Conservation (phyloP, 257 asterid species). For the Haberlea rhodopensis region DNA sequence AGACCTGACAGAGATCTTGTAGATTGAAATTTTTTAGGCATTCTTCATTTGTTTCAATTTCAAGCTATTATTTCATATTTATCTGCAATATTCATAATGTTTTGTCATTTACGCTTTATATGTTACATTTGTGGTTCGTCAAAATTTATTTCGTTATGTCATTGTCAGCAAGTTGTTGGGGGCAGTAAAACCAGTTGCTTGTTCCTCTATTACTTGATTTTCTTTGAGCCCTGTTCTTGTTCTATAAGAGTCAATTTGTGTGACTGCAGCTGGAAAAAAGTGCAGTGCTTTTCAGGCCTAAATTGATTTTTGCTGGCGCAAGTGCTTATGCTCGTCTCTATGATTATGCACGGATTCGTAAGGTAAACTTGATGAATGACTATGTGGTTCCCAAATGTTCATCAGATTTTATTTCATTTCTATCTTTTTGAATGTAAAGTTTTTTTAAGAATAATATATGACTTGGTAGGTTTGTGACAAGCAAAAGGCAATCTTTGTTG, state of each 20-base stretch:
- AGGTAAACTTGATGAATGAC: constrained; percentile 41
- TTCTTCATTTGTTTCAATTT: neutral
- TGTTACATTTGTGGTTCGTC: too few relatives aligned
- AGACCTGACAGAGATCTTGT: neutral
- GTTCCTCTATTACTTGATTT: too few relatives aligned
- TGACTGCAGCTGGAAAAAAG: constrained; percentile 82
- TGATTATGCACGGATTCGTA: constrained; percentile 87
- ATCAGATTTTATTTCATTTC: neutral
- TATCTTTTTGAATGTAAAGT: constrained; percentile 5
- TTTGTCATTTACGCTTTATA: too few relatives aligned
- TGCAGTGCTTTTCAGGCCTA: constrained; percentile 90
- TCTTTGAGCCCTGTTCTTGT: constrained; percentile 1
- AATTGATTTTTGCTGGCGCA: constrained; percentile 95
- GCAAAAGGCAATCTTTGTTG: constrained; percentile 78
- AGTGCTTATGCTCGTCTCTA: constrained; percentile 95
- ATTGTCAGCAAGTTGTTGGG: neutral
- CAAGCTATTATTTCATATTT: too few relatives aligned
- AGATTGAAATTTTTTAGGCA: neutral
- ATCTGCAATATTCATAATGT: too few relatives aligned
- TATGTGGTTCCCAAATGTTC: neutral
- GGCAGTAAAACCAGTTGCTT: too few relatives aligned
- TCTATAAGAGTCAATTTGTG: constrained; percentile 22
- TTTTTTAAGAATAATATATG: constrained; percentile 11
- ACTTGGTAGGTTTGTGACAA: constrained; percentile 83
- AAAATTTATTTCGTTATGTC: constrained; percentile 1